A percentile compares a stretch with the other conserved stretches of the same genome.
Conservation (phyloP, 257 asterid genomes). For the Knoxia roxburghii region DNA sequence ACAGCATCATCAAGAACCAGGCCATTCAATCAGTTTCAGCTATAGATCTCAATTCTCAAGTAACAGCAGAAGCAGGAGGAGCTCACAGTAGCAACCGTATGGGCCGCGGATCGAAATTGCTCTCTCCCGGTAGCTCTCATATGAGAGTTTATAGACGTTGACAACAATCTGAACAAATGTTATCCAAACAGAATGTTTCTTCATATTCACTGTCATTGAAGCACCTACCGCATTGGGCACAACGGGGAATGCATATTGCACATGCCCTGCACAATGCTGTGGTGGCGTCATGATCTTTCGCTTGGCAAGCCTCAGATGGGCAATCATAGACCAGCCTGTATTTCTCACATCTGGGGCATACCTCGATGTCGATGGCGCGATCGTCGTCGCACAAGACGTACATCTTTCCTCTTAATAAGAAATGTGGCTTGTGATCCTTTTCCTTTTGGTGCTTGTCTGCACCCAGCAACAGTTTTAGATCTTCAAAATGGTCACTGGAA, state of each 20-base stretch:
- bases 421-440: constrained; percentile 42
- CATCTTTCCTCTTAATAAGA: constrained; percentile 45
- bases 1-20: not conserved
- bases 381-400: constrained; percentile 64
- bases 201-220: constrained; percentile 49
- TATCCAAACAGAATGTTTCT: constrained; percentile 70
- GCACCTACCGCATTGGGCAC: constrained; percentile 79
- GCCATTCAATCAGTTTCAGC: not conserved
- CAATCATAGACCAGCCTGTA: constrained; percentile 74
- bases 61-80: constrained; percentile 2
- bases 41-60: too few species aligned
- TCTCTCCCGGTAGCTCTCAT: constrained; percentile 12
- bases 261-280: constrained; percentile 59
- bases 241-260: constrained; percentile 58
- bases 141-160: constrained; percentile 25
- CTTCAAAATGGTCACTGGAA: constrained; percentile 46
- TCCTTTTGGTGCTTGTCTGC: constrained; percentile 18
- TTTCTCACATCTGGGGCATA: constrained; percentile 72
- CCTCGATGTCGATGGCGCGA: constrained; percentile 65
- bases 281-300: constrained; percentile 31
- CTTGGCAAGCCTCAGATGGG: constrained; percentile 64
- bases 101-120: too few species aligned
- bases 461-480: constrained; percentile 47
- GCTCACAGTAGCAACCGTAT: constrained; percentile 9
- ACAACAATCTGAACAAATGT: constrained; percentile 56